Evolutionary conservation across 1,139 yeast species (phyloP).

Genomic region (Saccharomyces pastorianus): DNA sequence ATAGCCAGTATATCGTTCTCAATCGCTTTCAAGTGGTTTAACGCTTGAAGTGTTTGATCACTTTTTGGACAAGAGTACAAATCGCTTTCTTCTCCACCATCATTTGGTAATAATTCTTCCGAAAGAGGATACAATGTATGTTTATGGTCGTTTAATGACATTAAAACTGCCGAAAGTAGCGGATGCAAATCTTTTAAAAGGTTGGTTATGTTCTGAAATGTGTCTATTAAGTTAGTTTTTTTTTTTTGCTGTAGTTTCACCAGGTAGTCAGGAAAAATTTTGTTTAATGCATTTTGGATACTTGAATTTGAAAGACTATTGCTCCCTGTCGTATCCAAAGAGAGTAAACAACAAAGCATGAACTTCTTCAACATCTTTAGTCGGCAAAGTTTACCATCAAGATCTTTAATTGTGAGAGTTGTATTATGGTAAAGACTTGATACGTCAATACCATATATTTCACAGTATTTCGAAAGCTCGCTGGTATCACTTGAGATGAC

Average conservation of each 20-base stretch:
- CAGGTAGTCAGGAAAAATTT: conserved; percentile 1
- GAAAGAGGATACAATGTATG: not conserved
- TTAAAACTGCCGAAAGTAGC: not conserved
- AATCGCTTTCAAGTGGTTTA: not conserved
- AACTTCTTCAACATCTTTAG: conserved; percentile 16
- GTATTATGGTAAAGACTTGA: conserved; percentile 15
- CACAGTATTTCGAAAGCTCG: conserved; percentile 18
- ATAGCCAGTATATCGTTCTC: not conserved
- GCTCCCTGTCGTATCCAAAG: not conserved
- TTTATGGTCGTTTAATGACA: not conserved
- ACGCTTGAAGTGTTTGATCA: not conserved
- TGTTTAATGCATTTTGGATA: not conserved
- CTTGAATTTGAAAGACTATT: not conserved
- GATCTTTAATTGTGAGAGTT: conserved; percentile 7
- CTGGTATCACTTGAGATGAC: conserved; percentile 12
- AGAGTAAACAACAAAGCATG: conserved; percentile 16
- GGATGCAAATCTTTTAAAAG: not conserved
- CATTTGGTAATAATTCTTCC: not conserved
- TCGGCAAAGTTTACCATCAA: conserved; percentile 17
- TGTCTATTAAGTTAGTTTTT: not conserved
- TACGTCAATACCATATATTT: conserved; percentile 17
- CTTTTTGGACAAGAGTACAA: not conserved
- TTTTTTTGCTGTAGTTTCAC: not conserved
- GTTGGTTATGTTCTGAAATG: not conserved
- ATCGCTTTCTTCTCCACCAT: not conserved